phyloP scores from a whole-genome alignment of 306 rosid species.

The Begonia fuchsioides region DNA sequence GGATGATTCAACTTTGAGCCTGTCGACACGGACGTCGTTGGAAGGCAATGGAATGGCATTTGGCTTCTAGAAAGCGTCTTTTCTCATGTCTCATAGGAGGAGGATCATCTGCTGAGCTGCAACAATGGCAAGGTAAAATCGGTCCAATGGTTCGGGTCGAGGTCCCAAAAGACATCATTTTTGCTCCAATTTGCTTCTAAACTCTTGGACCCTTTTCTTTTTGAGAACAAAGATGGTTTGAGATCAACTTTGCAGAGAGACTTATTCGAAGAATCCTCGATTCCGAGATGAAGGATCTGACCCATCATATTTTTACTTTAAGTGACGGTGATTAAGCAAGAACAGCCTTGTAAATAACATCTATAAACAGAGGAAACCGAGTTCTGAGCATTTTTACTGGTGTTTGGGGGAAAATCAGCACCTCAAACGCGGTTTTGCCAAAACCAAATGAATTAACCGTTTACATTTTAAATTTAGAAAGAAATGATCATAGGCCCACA shows the following conservation, averaged over 20 bases:
- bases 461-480: conserved; percentile 39
- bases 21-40: conserved; percentile 63
- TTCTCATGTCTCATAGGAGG: conserved; percentile 76
- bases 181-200: conserved; percentile 62
- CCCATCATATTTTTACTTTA: conserved; percentile 94
- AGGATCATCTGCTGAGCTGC: conserved; percentile 74
- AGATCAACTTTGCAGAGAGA: conserved; percentile 89
- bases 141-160: conserved; percentile 77
- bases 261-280: conserved; percentile 73
- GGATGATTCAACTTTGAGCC: conserved; percentile 62
- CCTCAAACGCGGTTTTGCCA: conserved; percentile 89
- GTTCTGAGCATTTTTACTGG: conserved; percentile 56
- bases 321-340: conserved; percentile 59
- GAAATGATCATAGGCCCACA: too few species aligned
- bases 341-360: conserved; percentile 57
- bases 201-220: conserved; percentile 79
- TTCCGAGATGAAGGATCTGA: conserved; percentile 65
- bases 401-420: conserved; percentile 72
- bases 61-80: conserved; percentile 84
- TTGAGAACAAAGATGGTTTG: conserved; percentile 88
- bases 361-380: conserved; percentile 68
- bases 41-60: conserved; percentile 40
- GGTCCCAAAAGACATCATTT: conserved; percentile 82
- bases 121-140: conserved; percentile 62
- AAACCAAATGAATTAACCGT: conserved; percentile 92